Conservation (phyloP, 192 early-diverging fungal genomes). For the Entrophospora sp. region DNA sequence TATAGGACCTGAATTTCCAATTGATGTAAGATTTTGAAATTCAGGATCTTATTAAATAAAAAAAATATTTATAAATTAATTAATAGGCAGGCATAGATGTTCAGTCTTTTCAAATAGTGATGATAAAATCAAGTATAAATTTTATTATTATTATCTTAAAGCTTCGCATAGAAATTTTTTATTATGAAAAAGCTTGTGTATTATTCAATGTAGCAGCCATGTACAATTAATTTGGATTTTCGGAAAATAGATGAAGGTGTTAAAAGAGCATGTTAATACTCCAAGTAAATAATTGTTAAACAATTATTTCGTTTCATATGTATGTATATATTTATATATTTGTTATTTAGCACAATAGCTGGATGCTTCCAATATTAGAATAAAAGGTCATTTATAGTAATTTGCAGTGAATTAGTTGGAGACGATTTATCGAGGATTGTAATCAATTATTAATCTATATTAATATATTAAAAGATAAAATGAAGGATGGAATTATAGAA, state of each 20-base stretch:
- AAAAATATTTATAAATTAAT: conserved; percentile 24
- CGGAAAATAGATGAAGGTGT: conserved; percentile 69
- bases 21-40: conserved; percentile 55
- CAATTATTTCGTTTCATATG: no score
- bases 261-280: conserved; percentile 71
- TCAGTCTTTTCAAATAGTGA: conserved; percentile 53
- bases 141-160: background rate
- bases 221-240: conserved; percentile 70
- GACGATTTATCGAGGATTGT: no score
- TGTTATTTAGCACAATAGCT: no score
- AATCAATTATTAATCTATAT: no score
- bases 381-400: no score
- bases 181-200: conserved; percentile 77
- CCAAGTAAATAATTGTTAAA: no score
- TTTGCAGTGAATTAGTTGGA: no score
- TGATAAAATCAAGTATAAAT: conserved; percentile 43
- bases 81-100: conserved; percentile 50
- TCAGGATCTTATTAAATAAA: no score
- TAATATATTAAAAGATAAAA: no score
- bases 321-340: no score
- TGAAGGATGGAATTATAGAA: no score
- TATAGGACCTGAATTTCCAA: conserved; percentile 78
- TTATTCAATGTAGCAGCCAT: conserved; percentile 81
- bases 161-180: conserved; percentile 60
- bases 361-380: no score